These are phyloP conservation scores for Lactifluus hygrophoroides DNA, from an alignment of 768 basidiomycete genomes.

Conservation along the genomic window DNA sequence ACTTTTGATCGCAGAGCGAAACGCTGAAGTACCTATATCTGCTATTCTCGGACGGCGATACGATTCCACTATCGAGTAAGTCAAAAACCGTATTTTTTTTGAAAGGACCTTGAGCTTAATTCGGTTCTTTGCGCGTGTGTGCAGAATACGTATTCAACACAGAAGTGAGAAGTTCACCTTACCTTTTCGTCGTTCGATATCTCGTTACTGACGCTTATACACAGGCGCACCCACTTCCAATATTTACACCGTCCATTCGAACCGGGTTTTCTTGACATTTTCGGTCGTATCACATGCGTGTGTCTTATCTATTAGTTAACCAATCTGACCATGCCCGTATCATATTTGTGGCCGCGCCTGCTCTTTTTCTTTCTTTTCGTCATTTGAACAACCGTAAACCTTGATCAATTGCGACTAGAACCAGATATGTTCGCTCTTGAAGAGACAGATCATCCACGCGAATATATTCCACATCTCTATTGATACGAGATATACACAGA, in stretches of 20 bases:
- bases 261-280: conserved; percentile 39
- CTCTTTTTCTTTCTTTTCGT: too few species aligned
- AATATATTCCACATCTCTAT: conserved; percentile 14
- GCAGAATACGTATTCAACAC: conserved; percentile 88
- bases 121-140: not conserved
- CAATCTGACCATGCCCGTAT: not conserved
- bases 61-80: conserved; percentile 70
- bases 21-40: conserved; percentile 88
- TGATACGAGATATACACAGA: conserved; percentile 1
- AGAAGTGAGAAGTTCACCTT: conserved; percentile 44
- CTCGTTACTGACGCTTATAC: not conserved
- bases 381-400: not conserved
- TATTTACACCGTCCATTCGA: conserved; percentile 46
- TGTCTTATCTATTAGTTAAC: too few species aligned
- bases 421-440: not conserved
- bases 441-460: not conserved
- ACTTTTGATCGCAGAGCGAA: conserved; percentile 49
- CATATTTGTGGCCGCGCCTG: not conserved
- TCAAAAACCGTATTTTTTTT: not conserved
- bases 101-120: conserved; percentile 16
- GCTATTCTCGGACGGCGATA: conserved; percentile 65
- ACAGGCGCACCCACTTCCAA: conserved; percentile 63
- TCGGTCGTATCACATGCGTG: not conserved
- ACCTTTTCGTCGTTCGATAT: not conserved
- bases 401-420: not conserved